Evolutionary conservation across 176 grass and related monocot species (phyloP).

Genomic region (Pontederia paniculata): DNA sequence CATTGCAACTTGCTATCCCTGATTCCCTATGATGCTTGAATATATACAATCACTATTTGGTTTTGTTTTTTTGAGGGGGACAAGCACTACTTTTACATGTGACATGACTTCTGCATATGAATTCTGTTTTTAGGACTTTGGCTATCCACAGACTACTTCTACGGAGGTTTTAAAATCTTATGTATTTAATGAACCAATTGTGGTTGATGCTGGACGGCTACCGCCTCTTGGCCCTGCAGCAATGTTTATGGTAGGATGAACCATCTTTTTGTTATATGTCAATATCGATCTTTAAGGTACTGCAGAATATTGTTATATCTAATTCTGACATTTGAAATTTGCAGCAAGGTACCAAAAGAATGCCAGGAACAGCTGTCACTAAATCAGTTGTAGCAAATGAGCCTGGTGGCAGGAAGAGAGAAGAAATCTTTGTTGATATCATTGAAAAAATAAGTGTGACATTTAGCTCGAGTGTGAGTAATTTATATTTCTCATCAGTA

Average conservation of each 20-base stretch:
- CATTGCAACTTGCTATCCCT: not conserved
- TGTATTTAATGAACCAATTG: conserved; percentile 97
- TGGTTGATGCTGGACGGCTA: conserved; percentile 81
- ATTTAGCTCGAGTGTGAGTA: conserved; percentile 94
- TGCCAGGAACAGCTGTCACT: conserved; percentile 98
- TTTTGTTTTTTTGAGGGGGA: not conserved
- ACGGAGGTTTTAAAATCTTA: conserved; percentile 91
- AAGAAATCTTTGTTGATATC: conserved; percentile 99
- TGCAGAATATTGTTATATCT: not conserved
- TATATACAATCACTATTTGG: not conserved
- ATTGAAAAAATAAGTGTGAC: conserved; percentile 99
- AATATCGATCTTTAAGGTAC: not conserved
- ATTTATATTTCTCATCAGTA: not conserved
- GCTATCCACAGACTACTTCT: conserved; percentile 95
- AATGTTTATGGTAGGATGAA: conserved; percentile 82
- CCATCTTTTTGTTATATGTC: not conserved
- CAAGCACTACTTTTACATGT: too few relatives aligned
- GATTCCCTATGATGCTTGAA: not conserved
- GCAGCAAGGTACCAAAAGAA: conserved; percentile 96
- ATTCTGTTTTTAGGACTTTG: conserved; percentile 67
- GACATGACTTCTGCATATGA: conserved; percentile 23
- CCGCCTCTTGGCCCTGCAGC: conserved; percentile 90
- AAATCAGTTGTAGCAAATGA: conserved; percentile 96
- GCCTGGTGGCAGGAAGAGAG: conserved; percentile 85
- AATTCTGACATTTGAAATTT: conserved; percentile 26